Evolutionary conservation across 2,329 filamentous ascomycete species (phyloP), one percentile per base, ranked within the genome.

Genomic region (Cytospora mali): DNA sequence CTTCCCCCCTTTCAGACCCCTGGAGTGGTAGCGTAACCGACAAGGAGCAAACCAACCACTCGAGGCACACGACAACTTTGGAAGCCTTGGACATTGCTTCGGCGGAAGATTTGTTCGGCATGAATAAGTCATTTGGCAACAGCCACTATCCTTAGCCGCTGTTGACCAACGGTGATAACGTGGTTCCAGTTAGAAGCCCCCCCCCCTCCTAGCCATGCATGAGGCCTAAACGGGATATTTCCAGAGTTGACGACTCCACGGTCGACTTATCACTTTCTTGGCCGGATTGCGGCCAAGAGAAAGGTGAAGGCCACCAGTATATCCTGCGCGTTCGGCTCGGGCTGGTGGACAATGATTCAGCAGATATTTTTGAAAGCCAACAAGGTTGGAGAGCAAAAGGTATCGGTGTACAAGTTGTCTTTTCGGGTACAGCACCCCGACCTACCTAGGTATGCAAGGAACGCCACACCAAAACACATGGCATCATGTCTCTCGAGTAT

Each of bases 341-440:
- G n/a, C n/a, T n/a, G 5, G n/a, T n/a, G 10, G 21, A 11, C 23
- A 10, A 10, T 13, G 5, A 46, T 13, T 23, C 42, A 10, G 23
- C 42, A 11, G n/a, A 23, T 2, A 46, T 23, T 10, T n/a, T n/a
- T 23, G 42, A 23, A 13, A 21, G n/a, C 9, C 42, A n/a, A 21
- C n/a, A 10, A 46, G 42, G 13, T 13, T 9, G 31, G 18, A 42
- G 6, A n/a, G 21, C 18, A 11, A 6, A 39, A 42, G 35, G 39
- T n/a, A 46, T 46, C 11, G 21, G 42, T 23, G n/a, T n/a, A 5
- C 9, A 3, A 21, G 13, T 52, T 1, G 27, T 49, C 16, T n/a
- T 23, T 6, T 25, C 58, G 58, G 58, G 58, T 60, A 60, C 58
- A 28, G 58, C 53, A 60, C 58, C 58, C 58, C 7, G 28, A 21